These are phyloP conservation scores for Pycnococcus provasolii DNA, from an alignment of 139 green algal species.

Conservation along the genomic window DNA sequence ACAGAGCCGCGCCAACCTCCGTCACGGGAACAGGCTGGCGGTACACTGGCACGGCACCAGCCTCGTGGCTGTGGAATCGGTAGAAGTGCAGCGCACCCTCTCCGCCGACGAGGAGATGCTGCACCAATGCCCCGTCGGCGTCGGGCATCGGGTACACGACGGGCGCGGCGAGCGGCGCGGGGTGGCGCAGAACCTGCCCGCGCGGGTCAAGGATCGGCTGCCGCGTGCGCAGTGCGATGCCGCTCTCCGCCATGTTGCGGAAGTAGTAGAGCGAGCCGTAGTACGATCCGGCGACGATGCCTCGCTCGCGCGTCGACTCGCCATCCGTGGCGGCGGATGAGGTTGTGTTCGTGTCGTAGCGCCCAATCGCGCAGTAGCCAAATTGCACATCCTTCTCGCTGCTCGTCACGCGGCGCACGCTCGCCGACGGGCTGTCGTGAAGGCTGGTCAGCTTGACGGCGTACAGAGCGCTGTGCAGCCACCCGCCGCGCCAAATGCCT, in stretches of 20 bases:
- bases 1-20: no score
- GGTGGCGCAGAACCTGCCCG: slow-evolving; percentile 1
- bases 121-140: neutral
- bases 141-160: slow-evolving; percentile 13
- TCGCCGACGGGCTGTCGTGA: neutral
- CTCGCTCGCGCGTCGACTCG: neutral
- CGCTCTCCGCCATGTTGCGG: slow-evolving; percentile 13
- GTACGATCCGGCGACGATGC: slow-evolving; percentile 6
- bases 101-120: slow-evolving; percentile 17
- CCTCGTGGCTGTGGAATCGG: slow-evolving; percentile 9
- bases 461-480: slow-evolving; percentile 11
- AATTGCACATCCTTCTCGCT: slow-evolving; percentile 1
- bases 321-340: neutral
- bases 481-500: slow-evolving; percentile 10
- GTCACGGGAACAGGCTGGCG: neutral
- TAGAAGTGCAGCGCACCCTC: slow-evolving; percentile 23
- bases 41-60: slow-evolving; percentile 11
- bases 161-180: neutral
- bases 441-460: slow-evolving; percentile 4
- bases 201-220: slow-evolving; percentile 1
- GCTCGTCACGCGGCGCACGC: neutral
- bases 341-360: neutral
- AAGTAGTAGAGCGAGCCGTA: slow-evolving; percentile 22
- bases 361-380: slow-evolving; percentile 1
- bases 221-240: slow-evolving; percentile 8